phyloP scores from a whole-genome alignment of 2,329 filamentous ascomycete species.

The Thelonectria rubi region DNA sequence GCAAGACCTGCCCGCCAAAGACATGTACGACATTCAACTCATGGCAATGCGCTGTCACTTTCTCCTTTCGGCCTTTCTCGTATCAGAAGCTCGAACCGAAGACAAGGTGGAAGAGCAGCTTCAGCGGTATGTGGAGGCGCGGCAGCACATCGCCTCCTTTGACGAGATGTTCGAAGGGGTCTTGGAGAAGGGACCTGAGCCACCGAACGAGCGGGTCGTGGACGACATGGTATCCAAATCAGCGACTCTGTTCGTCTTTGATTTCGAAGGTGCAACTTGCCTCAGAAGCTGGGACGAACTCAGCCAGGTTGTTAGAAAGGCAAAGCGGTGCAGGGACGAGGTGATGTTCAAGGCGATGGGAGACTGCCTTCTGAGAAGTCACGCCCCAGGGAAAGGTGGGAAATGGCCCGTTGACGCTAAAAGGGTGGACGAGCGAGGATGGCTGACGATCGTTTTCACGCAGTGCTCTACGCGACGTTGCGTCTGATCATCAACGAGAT shows the following conservation, averaged over 20 bases:
- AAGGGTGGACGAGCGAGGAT: neutral
- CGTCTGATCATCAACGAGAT: conserved; percentile 76
- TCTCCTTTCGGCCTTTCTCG: conserved; percentile 62
- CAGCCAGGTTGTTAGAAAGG: conserved; percentile 64
- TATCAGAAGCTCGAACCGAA: conserved; percentile 61
- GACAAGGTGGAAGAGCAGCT: conserved; percentile 60
- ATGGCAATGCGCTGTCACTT: conserved; percentile 77
- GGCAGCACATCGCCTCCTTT: conserved; percentile 69
- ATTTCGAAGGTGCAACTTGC: conserved; percentile 78
- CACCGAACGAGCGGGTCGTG: conserved; percentile 54
- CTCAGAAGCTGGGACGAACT: conserved; percentile 75
- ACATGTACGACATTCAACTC: conserved; percentile 60
- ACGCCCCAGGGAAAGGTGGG: conserved; percentile 60
- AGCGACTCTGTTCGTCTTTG: conserved; percentile 74
- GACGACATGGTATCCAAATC: conserved; percentile 69
- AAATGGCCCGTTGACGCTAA: conserved; percentile 24
- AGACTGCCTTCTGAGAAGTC: conserved; percentile 67
- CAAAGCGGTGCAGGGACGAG: conserved; percentile 54
- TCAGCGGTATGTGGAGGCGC: conserved; percentile 69
- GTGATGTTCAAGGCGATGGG: conserved; percentile 69
- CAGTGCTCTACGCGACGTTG: conserved; percentile 63
- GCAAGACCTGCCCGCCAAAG: conserved; percentile 52
- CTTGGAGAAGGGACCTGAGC: conserved; percentile 51
- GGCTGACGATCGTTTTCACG: conserved; percentile 5
- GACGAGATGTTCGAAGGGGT: conserved; percentile 64